A percentile compares a stretch with the other conserved stretches of the same genome.
These are phyloP conservation scores for Apiospora aurea DNA, from an alignment of 2,329 filamentous ascomycete genomes.

Conservation along the genomic window DNA sequence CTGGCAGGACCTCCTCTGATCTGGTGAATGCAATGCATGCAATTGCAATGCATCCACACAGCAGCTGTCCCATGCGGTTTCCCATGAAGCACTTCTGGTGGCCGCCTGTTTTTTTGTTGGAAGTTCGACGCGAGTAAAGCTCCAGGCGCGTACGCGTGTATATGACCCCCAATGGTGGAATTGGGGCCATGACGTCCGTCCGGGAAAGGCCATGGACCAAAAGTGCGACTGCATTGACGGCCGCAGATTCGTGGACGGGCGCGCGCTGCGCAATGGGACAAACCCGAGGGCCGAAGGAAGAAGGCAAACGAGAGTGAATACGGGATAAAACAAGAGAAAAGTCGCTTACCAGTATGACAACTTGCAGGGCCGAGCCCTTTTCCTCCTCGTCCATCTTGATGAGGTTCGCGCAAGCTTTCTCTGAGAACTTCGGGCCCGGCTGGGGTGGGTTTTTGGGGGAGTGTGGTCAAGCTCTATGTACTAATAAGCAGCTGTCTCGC, in stretches of 20 bases:
- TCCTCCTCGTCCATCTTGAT: conserved; percentile 17
- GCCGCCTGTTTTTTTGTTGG: neutral
- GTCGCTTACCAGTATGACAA: conserved; percentile 18
- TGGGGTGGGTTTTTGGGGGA: conserved; percentile 7
- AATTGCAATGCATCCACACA: neutral
- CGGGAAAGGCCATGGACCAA: neutral
- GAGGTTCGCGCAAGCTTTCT: conserved; percentile 21
- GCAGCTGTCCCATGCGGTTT: neutral
- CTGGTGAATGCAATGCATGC: conserved; percentile 3
- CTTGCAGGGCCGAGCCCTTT: conserved; percentile 20
- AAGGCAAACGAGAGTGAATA: neutral
- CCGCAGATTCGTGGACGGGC: neutral
- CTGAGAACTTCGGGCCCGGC: conserved; percentile 15
- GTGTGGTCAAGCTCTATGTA: conserved; percentile 17
- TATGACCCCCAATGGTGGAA: neutral
- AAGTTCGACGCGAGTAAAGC: neutral
- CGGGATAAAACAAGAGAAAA: neutral
- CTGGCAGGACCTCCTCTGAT: neutral
- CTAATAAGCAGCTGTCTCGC: conserved; percentile 1
- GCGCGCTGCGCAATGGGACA: conserved; percentile 6
- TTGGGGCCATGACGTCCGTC: conserved; percentile 10
- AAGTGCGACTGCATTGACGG: conserved; percentile 13
- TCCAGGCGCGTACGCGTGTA: conserved; percentile 5
- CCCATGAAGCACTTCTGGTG: neutral
- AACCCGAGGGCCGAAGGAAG: neutral